Percentiles rank a stretch among this genome's conserved stretches.
These are phyloP conservation scores for Spinellus fusiger DNA, from an alignment of 192 early-diverging fungal genomes.

Conservation along the genomic window DNA sequence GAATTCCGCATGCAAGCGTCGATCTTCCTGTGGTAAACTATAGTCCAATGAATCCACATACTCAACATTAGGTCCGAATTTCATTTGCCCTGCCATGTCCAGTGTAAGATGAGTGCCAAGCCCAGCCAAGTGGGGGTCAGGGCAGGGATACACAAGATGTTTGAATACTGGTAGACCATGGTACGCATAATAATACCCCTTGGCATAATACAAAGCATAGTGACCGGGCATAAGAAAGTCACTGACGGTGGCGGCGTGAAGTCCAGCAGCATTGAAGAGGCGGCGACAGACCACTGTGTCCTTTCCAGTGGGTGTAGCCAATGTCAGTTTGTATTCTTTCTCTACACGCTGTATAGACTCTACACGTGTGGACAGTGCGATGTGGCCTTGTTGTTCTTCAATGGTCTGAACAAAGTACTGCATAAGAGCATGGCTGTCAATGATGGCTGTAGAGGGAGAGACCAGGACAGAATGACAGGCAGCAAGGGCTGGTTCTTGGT, in stretches of 20 bases:
- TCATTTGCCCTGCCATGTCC: constrained; percentile 67
- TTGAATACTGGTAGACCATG: constrained; percentile 34
- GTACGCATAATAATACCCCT: constrained; percentile 75
- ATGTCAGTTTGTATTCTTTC: constrained; percentile 40
- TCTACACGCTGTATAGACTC: constrained; percentile 29
- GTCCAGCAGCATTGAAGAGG: constrained; percentile 77
- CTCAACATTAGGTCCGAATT: constrained; percentile 76
- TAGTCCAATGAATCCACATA: constrained; percentile 62
- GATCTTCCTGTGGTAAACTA: constrained; percentile 35
- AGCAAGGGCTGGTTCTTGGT: constrained; percentile 56
- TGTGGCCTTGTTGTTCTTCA: constrained; percentile 42
- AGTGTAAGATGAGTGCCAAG: constrained; percentile 78
- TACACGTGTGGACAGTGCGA: constrained; percentile 50
- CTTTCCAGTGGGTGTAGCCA: constrained; percentile 40
- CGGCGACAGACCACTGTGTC: constrained; percentile 48
- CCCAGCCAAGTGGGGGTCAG: constrained; percentile 61
- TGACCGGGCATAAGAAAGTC: constrained; percentile 26
- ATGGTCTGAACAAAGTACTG: constrained; percentile 37
- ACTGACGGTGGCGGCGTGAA: constrained; percentile 63
- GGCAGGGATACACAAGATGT: constrained; percentile 77
- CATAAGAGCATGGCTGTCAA: constrained; percentile 75
- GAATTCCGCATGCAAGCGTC: too few relatives aligned
- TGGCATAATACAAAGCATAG: constrained; percentile 67
- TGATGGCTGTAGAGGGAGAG: constrained; percentile 73
- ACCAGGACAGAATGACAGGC: constrained; percentile 48